Conservation (phyloP, 2,329 filamentous ascomycete species). For the Penicillium sp. region DNA sequence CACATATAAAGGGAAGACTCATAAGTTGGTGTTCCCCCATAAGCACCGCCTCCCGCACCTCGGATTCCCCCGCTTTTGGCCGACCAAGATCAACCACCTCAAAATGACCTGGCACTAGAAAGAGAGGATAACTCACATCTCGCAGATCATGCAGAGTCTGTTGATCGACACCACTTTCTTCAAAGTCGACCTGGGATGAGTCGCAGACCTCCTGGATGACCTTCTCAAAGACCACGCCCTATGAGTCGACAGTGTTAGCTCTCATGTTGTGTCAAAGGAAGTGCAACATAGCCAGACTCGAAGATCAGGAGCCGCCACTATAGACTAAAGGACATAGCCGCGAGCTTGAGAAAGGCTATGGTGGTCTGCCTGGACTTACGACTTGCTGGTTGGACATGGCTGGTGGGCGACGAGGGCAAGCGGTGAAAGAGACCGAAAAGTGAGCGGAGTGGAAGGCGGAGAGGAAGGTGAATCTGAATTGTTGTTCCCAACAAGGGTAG, state of each 20-base stretch:
- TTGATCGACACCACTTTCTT: slow-evolving; percentile 91
- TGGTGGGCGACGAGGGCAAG: slow-evolving; percentile 21
- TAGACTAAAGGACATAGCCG: slow-evolving; percentile 19
- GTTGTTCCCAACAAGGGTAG: slow-evolving; percentile 25
- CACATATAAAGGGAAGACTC: slow-evolving; percentile 43
- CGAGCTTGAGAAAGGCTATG: slow-evolving; percentile 24
- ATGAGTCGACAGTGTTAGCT: slow-evolving; percentile 32
- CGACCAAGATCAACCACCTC: slow-evolving; percentile 30
- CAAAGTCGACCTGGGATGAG: slow-evolving; percentile 89
- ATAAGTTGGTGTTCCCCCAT: slow-evolving; percentile 43
- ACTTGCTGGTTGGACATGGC: slow-evolving; percentile 52
- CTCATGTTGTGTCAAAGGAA: slow-evolving; percentile 3
- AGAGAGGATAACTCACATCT: slow-evolving; percentile 63
- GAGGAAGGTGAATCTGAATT: neutral
- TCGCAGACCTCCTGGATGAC: slow-evolving; percentile 93
- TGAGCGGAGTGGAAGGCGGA: slow-evolving; percentile 10
- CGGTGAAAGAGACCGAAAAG: neutral
- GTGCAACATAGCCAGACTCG: neutral
- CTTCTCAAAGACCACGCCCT: slow-evolving; percentile 82
- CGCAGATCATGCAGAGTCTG: slow-evolving; percentile 82
- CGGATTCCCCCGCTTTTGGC: slow-evolving; percentile 32
- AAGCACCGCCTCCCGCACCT: slow-evolving; percentile 39
- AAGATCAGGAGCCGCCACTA: neutral
- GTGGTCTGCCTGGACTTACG: slow-evolving; percentile 39
- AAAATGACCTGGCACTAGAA: slow-evolving; percentile 8